Evolutionary conservation across 805 yeast genomes (phyloP).

Genomic region (Candida adriatica): DNA sequence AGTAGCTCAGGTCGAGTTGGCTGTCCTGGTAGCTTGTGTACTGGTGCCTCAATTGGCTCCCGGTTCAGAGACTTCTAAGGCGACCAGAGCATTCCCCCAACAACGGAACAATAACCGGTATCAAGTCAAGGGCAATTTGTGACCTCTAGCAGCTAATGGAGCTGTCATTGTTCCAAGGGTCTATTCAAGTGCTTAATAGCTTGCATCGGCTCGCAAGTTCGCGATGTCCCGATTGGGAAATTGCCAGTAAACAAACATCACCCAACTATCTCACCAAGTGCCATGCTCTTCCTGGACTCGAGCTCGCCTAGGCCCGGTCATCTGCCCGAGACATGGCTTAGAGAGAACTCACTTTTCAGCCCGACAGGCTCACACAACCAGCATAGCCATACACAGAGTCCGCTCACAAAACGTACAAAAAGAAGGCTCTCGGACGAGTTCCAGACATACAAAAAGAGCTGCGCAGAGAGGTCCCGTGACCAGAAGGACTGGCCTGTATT

Average conservation of each 20-base stretch:
- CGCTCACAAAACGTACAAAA: slow-evolving; percentile 18
- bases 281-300: slow-evolving; percentile 15
- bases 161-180: neutral
- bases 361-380: slow-evolving; percentile 7
- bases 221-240: neutral
- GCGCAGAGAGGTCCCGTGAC: slow-evolving; percentile 4
- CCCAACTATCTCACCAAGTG: neutral
- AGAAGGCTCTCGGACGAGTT: slow-evolving; percentile 32
- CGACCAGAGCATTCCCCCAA: too few species aligned
- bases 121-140: too few species aligned
- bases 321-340: slow-evolving; percentile 13
- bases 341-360: slow-evolving; percentile 14
- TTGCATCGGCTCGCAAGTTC: neutral
- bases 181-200: too few species aligned
- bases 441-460: slow-evolving; percentile 25
- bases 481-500: slow-evolving; percentile 20
- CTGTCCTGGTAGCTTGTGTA: too few species aligned
- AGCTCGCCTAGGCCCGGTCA: slow-evolving; percentile 14
- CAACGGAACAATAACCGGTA: too few species aligned
- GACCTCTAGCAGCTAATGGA: neutral
- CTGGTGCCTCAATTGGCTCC: too few species aligned
- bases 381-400: slow-evolving; percentile 5
- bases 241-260: neutral
- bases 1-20: too few species aligned
- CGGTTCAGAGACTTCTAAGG: too few species aligned